phyloP scores from a whole-genome alignment of 257 asterid species.

The Oldenlandia corymbosa region DNA sequence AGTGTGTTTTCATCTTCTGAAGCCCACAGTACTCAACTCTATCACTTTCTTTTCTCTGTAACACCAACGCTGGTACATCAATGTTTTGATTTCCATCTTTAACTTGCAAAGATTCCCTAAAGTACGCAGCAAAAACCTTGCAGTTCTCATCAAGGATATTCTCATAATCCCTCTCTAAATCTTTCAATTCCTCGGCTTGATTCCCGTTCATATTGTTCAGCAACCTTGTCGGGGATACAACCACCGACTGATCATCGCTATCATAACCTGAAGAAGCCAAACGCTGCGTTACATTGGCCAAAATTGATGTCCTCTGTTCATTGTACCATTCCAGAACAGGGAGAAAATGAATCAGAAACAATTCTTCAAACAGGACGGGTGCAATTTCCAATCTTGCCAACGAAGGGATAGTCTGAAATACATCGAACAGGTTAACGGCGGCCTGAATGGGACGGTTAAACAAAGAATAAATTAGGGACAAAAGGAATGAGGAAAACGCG shows the following conservation, averaged over 20 bases:
- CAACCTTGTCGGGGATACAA: constrained; percentile 22
- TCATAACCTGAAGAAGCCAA: constrained; percentile 19
- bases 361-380: constrained; percentile 48
- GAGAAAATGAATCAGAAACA: constrained; percentile 49
- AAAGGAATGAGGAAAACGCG: constrained; percentile 44
- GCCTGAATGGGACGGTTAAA: constrained; percentile 41
- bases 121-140: constrained; percentile 39
- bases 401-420: constrained; percentile 40
- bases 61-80: constrained; percentile 32
- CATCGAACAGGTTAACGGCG: constrained; percentile 34
- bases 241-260: constrained; percentile 33
- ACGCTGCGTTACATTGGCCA: constrained; percentile 16
- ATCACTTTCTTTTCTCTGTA: constrained; percentile 16
- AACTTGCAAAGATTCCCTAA: constrained; percentile 37
- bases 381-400: constrained; percentile 54
- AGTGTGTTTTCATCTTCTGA: constrained; percentile 24
- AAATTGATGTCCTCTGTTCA: constrained; percentile 29
- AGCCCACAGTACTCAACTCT: constrained; percentile 14
- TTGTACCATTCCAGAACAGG: constrained; percentile 54
- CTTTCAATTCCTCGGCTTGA: constrained; percentile 44
- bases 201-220: constrained; percentile 55
- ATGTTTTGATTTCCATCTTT: constrained; percentile 17
- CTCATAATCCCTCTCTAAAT: constrained; percentile 56
- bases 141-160: constrained; percentile 54
- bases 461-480: constrained; percentile 43